phyloP scores from a whole-genome alignment of 805 yeast species.

The Ogataea haglerorum region DNA sequence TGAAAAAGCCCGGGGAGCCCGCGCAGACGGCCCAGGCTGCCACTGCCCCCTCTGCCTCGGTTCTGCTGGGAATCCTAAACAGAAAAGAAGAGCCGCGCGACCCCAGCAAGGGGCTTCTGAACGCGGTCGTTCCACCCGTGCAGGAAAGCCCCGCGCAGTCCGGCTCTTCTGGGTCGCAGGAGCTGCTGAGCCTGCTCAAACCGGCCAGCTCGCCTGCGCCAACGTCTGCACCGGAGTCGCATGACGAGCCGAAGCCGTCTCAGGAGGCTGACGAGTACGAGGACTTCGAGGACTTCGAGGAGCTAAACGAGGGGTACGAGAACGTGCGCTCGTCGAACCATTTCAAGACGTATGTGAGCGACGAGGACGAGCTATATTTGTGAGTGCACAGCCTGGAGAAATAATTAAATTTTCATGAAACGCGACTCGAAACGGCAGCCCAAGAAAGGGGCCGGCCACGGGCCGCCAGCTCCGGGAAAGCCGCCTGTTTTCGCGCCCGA shows the following conservation, averaged over 20 bases:
- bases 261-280: slow-evolving; percentile 13
- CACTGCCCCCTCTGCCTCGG: slow-evolving; percentile 9
- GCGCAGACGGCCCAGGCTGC: not conserved
- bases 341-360: slow-evolving; percentile 19
- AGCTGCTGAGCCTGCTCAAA: slow-evolving; percentile 11
- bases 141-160: not conserved
- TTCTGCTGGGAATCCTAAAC: slow-evolving; percentile 10
- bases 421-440: slow-evolving; percentile 6
- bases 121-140: slow-evolving; percentile 1
- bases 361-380: slow-evolving; percentile 17
- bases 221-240: not conserved
- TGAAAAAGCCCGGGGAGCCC: not conserved
- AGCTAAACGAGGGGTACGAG: slow-evolving; percentile 22
- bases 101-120: slow-evolving; percentile 13
- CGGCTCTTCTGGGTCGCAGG: slow-evolving; percentile 1
- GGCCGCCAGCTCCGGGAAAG: slow-evolving; percentile 31
- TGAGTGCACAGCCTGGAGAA: slow-evolving; percentile 10
- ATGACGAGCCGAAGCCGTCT: not conserved
- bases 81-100: slow-evolving; percentile 7
- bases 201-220: not conserved
- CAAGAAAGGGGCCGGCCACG: slow-evolving; percentile 1
- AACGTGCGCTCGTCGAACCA: slow-evolving; percentile 18
- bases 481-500: slow-evolving; percentile 34
- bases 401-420: slow-evolving; percentile 4
- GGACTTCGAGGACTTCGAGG: slow-evolving; percentile 25